phyloP scores from a whole-genome alignment of 2,329 filamentous ascomycete genomes.

The Bimuria novae-zelandiae region DNA sequence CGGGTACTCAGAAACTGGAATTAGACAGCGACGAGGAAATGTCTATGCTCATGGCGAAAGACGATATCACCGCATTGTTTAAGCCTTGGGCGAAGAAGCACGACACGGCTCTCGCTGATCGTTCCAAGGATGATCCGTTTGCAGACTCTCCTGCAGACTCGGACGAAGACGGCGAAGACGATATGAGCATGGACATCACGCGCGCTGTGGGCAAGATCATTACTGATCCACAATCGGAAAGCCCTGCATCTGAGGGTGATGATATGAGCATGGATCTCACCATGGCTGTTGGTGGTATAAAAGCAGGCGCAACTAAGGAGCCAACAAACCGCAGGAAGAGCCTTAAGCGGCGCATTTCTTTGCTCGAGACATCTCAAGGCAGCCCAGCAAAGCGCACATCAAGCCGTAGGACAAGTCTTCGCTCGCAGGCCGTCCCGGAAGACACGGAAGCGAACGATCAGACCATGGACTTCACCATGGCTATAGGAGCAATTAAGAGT shows the following conservation, averaged over 20 bases:
- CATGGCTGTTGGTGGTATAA: constrained; percentile 57
- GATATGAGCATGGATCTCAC: constrained; percentile 63
- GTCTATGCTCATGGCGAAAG: constrained; percentile 60
- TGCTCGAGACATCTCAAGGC: constrained; percentile 43
- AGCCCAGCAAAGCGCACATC: constrained; percentile 44
- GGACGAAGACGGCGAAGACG: constrained; percentile 54
- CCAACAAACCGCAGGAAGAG: constrained; percentile 40
- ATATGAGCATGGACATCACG: constrained; percentile 95
- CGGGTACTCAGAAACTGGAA: constrained; percentile 72
- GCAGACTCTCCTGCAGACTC: constrained; percentile 49
- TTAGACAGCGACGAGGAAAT: constrained; percentile 59
- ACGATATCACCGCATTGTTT: constrained; percentile 76
- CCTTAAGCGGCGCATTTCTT: constrained; percentile 51
- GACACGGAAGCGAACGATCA: constrained; percentile 46
- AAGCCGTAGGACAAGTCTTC: constrained; percentile 44
- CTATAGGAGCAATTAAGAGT: constrained; percentile 43
- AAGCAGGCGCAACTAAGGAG: constrained; percentile 36
- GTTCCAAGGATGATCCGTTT: constrained; percentile 58
- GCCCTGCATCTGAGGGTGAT: constrained; percentile 42
- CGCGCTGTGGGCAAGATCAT: constrained; percentile 80
- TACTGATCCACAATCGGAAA: constrained; percentile 45
- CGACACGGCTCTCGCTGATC: constrained; percentile 44
- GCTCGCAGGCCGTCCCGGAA: constrained; percentile 45
- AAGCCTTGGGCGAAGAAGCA: constrained; percentile 70
- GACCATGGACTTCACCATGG: constrained; percentile 48